Evolutionary conservation across 106 monocot genomes (phyloP).

Genomic region (Allium sativum): DNA sequence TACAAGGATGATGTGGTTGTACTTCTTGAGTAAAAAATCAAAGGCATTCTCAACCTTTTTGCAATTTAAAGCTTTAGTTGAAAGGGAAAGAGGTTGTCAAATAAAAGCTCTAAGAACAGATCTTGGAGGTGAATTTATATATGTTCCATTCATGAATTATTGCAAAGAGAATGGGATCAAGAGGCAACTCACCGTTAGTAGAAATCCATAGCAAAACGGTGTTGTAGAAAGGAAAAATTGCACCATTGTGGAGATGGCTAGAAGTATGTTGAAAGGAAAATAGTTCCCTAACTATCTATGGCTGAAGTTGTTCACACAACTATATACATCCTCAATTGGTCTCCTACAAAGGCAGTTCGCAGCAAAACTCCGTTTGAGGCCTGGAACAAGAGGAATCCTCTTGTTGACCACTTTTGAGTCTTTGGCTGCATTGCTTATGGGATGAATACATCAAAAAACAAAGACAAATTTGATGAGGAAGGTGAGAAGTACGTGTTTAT

Average conservation of each 20-base stretch:
- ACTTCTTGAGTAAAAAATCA: constrained; percentile 8
- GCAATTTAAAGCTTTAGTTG: constrained; percentile 3
- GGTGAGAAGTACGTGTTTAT: constrained; percentile 1
- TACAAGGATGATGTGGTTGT: background rate
- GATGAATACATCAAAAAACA: too few species aligned
- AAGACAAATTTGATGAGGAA: constrained; percentile 1
- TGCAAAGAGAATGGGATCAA: too few species aligned
- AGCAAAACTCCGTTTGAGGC: constrained; percentile 3
- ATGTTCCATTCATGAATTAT: too few species aligned
- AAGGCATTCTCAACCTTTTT: background rate
- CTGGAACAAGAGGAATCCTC: background rate
- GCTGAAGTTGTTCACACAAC: background rate
- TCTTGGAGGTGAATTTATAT: background rate
- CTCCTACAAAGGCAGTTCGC: background rate
- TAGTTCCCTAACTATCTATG: background rate
- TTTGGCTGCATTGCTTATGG: too few species aligned
- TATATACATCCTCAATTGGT: background rate
- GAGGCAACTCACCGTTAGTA: too few species aligned
- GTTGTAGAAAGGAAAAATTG: too few species aligned
- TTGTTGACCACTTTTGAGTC: background rate
- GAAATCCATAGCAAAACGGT: too few species aligned
- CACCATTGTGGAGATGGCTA: constrained; percentile 10
- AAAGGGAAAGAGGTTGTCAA: background rate
- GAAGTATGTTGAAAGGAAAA: background rate
- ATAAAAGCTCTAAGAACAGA: background rate